Conservation (phyloP, 2,329 filamentous ascomycete genomes). For the Immersiporthe knoxdaviesiana region DNA sequence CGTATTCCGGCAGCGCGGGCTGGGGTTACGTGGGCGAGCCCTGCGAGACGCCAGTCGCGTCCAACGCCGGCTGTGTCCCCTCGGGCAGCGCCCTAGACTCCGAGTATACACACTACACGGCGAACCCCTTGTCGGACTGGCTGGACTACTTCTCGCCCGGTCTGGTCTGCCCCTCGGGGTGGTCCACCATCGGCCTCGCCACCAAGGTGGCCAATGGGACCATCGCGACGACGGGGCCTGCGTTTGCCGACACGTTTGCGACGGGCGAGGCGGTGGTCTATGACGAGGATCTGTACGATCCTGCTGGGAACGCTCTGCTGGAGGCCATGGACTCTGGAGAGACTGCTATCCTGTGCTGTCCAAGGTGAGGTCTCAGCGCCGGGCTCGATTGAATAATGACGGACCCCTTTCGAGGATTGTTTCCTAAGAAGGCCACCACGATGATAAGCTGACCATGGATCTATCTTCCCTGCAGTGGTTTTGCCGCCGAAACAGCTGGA, state of each 20-base stretch:
- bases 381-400: too few species aligned
- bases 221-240: constrained; percentile 17
- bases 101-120: neutral
- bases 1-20: neutral
- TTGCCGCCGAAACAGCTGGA: neutral
- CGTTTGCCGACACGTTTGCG: neutral
- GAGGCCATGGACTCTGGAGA: constrained; percentile 14
- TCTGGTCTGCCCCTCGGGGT: constrained; percentile 17
- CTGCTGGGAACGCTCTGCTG: constrained; percentile 9
- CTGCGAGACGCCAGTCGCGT: neutral
- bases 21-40: neutral
- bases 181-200: constrained; percentile 20
- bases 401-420: too few species aligned
- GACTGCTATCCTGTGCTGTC: constrained; percentile 17
- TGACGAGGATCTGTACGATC: neutral
- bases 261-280: neutral
- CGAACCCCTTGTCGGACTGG: neutral
- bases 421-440: too few species aligned
- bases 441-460: neutral
- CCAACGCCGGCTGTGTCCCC: constrained; percentile 16
- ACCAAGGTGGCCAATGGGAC: constrained; percentile 20
- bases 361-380: constrained; percentile 5
- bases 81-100: constrained; percentile 19
- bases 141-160: constrained; percentile 21
- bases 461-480: constrained; percentile 1